Base-by-base conservation (phyloP, 1,139 yeast species). In the Debaryomyces nepalensis region DNA sequence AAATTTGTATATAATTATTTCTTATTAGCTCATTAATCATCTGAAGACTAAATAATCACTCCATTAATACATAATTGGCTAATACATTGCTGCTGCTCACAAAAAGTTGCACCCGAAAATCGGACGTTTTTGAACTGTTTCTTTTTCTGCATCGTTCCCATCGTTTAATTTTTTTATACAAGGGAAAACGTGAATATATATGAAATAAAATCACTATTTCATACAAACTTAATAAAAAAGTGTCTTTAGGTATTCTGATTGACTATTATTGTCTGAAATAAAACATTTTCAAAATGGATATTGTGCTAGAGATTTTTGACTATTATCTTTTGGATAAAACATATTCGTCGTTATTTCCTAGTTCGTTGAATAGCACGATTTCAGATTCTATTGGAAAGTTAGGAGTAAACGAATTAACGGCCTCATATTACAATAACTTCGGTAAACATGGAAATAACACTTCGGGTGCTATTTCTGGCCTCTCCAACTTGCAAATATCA, bases 271-370 rank as follows among this genome's bases (percentile, higher is more conserved):
- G 32, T 16, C 18, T 27, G 11, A 29, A 16, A 16, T 29, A 29
- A 23, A 34, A 16, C 4, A 5, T 10, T 29, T 29, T 16, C n/a
- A 3, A 20, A 14, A 91, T 91, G 99, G 99, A 91, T 83, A 71
- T 91, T 59, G 90, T 89, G 29, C 75, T 93, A 45, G 99, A 91
- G 66, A 70, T 81, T 27, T 68, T 74, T 42, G 99, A 91, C 66
- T 75, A 86, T 44, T 85, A 67, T 53, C 57, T 81, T 32, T 77
- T 91, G 40, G 99, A 91, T 66, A 72, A 71, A 60, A 70, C 79
- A 9, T 91, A 88, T 56, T 88, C 97, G 21, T 49, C 49, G 27
- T 42, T 63, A 5, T 61, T 73, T 36, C 79, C 79, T 20, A 63
- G 58, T 43, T 24, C 34, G 15, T 41, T 36, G 15, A 55, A 58